phyloP scores from a whole-genome alignment of 2,329 filamentous ascomycete genomes.

The Pseudogymnoascus sp. region DNA sequence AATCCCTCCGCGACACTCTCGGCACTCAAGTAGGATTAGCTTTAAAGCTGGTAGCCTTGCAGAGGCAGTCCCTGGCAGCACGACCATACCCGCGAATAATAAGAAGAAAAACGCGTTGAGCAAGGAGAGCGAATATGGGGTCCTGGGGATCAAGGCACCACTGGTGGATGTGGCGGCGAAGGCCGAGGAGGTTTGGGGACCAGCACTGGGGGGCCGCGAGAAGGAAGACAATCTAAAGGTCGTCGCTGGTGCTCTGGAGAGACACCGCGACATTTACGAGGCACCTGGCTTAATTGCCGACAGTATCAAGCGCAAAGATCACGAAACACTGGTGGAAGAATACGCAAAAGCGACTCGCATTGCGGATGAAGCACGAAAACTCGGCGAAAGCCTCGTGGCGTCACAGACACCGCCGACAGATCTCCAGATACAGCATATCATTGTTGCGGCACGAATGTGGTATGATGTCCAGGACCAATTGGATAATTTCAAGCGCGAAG shows the following conservation, averaged over 20 bases:
- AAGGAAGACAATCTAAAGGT: constrained; percentile 82
- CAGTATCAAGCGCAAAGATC: constrained; percentile 84
- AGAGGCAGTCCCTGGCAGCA: constrained; percentile 28
- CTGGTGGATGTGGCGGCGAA: constrained; percentile 86
- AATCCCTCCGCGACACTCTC: constrained; percentile 32
- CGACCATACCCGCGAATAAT: constrained; percentile 42
- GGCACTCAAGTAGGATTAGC: constrained; percentile 31
- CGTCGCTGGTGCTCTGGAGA: constrained; percentile 68
- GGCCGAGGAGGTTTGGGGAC: constrained; percentile 95
- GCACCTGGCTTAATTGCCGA: constrained; percentile 71
- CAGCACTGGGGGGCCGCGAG: constrained; percentile 81
- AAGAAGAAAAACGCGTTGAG: constrained; percentile 81
- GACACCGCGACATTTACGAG: constrained; percentile 75
- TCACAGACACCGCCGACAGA: constrained; percentile 59
- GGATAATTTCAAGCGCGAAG: constrained; percentile 76
- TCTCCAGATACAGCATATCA: constrained; percentile 73
- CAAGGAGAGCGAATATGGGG: constrained; percentile 88
- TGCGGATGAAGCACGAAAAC: constrained; percentile 66
- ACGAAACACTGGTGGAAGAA: constrained; percentile 79
- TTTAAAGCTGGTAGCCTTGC: constrained; percentile 33
- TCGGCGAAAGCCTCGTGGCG: constrained; percentile 52
- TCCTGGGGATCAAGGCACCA: constrained; percentile 79
- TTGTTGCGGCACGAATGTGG: constrained; percentile 92
- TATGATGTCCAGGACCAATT: constrained; percentile 84
- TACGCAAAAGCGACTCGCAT: constrained; percentile 78